Percentiles rank a stretch among this genome's conserved stretches.
Evolutionary conservation across 2,329 filamentous ascomycete genomes (phyloP).

Genomic region (Diaporthe sp.): DNA sequence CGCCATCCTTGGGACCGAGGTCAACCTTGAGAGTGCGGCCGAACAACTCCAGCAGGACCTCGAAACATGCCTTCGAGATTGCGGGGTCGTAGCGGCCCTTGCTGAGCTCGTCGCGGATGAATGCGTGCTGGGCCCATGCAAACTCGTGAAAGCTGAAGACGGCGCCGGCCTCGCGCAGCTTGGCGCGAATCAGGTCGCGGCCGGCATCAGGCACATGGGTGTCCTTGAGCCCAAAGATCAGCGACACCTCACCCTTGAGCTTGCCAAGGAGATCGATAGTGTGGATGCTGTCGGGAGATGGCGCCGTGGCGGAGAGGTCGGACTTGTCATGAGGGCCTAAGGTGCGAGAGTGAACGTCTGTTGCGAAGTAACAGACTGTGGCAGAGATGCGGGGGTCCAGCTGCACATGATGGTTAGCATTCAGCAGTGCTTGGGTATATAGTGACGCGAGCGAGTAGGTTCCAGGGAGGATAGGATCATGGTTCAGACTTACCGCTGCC

Average conservation of each 20-base stretch:
- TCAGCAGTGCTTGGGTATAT: not conserved
- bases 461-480: not conserved
- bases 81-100: conserved; percentile 95
- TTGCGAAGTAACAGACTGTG: conserved; percentile 90
- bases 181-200: conserved; percentile 84
- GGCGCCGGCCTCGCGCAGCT: conserved; percentile 79
- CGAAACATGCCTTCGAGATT: conserved; percentile 87
- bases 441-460: not conserved
- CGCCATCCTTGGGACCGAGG: conserved; percentile 74
- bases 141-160: conserved; percentile 88
- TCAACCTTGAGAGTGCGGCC: conserved; percentile 81
- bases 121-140: conserved; percentile 94
- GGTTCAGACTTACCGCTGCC: conserved; percentile 56
- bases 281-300: conserved; percentile 41
- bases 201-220: conserved; percentile 88
- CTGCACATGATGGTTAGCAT: conserved; percentile 41
- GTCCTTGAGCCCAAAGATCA: conserved; percentile 94
- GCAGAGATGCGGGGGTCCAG: conserved; percentile 82
- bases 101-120: conserved; percentile 91
- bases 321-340: conserved; percentile 70
- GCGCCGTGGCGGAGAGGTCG: conserved; percentile 55
- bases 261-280: conserved; percentile 38
- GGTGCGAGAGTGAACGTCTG: conserved; percentile 84
- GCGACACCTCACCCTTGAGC: conserved; percentile 71
- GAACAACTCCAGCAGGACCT: conserved; percentile 90